These are phyloP conservation scores for Phytomonas francai DNA, from an alignment of 208 protist genomes.

Conservation along the genomic window DNA sequence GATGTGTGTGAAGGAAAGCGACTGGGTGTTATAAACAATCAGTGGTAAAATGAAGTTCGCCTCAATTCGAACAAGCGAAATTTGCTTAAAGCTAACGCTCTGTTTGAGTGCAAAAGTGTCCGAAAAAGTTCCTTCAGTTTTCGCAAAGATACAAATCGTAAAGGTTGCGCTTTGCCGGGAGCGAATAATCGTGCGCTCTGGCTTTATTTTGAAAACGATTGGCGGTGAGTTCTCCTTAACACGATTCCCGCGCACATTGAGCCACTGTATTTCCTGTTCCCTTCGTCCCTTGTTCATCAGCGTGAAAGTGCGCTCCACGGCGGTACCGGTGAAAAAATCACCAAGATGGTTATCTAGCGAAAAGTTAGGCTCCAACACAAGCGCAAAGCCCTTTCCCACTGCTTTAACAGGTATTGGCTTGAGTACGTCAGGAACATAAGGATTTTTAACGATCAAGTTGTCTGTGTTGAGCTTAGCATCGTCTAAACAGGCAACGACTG, in stretches of 20 bases:
- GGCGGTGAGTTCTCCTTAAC: conserved; percentile 59
- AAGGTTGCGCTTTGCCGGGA: conserved; percentile 47
- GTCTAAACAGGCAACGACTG: conserved; percentile 71
- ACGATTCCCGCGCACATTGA: conserved; percentile 48
- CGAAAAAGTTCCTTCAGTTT: conserved; percentile 38
- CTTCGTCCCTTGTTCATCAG: conserved; percentile 88
- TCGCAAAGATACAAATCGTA: conserved; percentile 40
- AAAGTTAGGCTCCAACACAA: conserved; percentile 44
- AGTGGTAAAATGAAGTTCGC: conserved; percentile 84
- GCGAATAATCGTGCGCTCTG: conserved; percentile 70
- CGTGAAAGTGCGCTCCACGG: conserved; percentile 36
- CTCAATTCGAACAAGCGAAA: conserved; percentile 57
- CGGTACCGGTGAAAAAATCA: conserved; percentile 82
- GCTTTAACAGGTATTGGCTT: conserved; percentile 61
- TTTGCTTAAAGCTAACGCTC: conserved; percentile 64
- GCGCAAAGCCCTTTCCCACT: conserved; percentile 82
- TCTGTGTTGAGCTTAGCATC: conserved; percentile 84
- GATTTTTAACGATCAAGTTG: conserved; percentile 61
- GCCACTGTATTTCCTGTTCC: conserved; percentile 88
- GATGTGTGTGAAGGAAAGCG: conserved; percentile 82
- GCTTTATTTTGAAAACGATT: conserved; percentile 68
- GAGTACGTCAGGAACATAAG: conserved; percentile 29
- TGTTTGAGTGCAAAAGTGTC: conserved; percentile 86
- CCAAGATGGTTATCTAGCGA: conserved; percentile 71
- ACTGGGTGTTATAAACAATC: conserved; percentile 64